Conservation (phyloP, 768 basidiomycete species). For the Tricholoma furcatifolium region DNA sequence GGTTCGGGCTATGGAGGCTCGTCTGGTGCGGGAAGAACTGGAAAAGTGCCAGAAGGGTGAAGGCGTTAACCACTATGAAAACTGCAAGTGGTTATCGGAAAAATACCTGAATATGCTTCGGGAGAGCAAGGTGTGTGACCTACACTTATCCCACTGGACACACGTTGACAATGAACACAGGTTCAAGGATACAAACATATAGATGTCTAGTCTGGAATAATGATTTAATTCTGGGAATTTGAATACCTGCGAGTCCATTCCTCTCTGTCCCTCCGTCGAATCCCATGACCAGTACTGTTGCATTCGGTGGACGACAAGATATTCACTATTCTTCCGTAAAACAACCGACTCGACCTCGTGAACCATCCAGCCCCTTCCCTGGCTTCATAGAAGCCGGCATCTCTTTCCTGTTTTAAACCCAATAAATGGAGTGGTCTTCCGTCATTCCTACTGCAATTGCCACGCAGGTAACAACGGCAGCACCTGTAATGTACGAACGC, state of each 20-base stretch:
- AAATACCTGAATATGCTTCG: slow-evolving; percentile 77
- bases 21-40: slow-evolving; percentile 85
- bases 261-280: neutral
- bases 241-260: neutral
- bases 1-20: slow-evolving; percentile 92
- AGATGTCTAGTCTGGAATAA: slow-evolving; percentile 15
- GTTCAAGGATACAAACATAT: slow-evolving; percentile 85
- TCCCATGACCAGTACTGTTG: neutral
- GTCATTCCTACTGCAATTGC: slow-evolving; percentile 2
- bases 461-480: neutral
- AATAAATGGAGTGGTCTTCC: neutral
- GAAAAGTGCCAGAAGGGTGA: slow-evolving; percentile 87
- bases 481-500: neutral
- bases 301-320: too few relatives aligned
- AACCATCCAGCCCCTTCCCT: neutral
- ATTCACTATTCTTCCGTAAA: neutral
- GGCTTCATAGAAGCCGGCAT: neutral
- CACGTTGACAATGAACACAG: slow-evolving; percentile 35
- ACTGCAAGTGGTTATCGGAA: slow-evolving; percentile 83
- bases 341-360: slow-evolving; percentile 1
- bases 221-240: neutral
- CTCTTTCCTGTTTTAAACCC: neutral
- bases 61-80: slow-evolving; percentile 90
- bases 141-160: neutral
- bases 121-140: slow-evolving; percentile 72